A percentile compares a stretch with the other conserved stretches of the same genome.
These are phyloP conservation scores for Solanum hybrid DNA, from an alignment of 305 asterid genomes.

Conservation along the genomic window DNA sequence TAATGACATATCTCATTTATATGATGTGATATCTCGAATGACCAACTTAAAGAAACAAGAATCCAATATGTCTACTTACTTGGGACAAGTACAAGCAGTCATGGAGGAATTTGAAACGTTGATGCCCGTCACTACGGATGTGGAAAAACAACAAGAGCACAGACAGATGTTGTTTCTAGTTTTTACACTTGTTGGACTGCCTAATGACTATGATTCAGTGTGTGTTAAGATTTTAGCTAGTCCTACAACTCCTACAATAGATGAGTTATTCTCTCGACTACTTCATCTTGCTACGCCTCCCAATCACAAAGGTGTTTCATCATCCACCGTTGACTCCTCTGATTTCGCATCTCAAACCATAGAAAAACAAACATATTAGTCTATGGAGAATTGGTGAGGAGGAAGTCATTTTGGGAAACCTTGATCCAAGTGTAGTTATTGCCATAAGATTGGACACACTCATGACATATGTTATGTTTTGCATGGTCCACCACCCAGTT, in stretches of 20 bases:
- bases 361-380: not conserved
- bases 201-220: not conserved
- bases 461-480: not conserved
- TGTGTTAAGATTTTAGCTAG: not conserved
- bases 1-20: not conserved
- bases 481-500: not conserved
- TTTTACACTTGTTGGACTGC: not conserved
- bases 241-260: not conserved
- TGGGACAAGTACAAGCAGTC: not conserved
- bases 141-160: not conserved
- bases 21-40: not conserved
- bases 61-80: not conserved
- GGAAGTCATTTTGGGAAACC: not conserved
- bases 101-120: not conserved
- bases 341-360: not conserved
- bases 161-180: not conserved
- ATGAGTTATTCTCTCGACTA: not conserved
- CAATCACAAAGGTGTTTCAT: not conserved
- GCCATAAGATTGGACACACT: not conserved
- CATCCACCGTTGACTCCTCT: not conserved
- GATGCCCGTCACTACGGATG: not conserved
- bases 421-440: not conserved
- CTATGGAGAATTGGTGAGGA: not conserved
- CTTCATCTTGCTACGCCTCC: not conserved
- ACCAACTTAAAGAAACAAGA: not conserved